Evolutionary conservation across 2,329 filamentous ascomycete genomes (phyloP), one percentile per base, ranked within the genome.

Genomic region (Diaporthe vexans): DNA sequence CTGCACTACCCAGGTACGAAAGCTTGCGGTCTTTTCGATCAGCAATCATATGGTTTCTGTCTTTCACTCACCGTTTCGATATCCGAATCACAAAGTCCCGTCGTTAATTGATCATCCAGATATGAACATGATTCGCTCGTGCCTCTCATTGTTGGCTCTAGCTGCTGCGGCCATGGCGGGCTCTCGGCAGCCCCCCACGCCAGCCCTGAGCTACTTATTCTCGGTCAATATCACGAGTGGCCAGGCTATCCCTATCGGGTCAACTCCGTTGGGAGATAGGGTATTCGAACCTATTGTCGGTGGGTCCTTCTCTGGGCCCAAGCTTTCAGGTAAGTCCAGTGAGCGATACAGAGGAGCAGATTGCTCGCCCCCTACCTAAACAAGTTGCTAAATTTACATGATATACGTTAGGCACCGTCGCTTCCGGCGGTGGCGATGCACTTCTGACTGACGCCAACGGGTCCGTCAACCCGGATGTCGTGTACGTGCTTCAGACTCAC

Each of bases 401-500:
- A 24, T 37, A 40, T 15, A 59, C 11, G 73, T 75, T 75, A 57
- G 82, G 81, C 51, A 82, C 78, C 0, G 76, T 83, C 15, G 51
- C 76, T 4, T 15, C 70, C 10, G 77, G 80, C 17, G 84, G 84
- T 19, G 79, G 82, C 9, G 83, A 85, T 78, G 83, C 80, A 81
- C 83, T 83, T 19, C 76, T 84, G 21, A 82, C 80, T 0, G 82
- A 84, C 74, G 76, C 75, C 24, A 80, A 81, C 26, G 82, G 83
- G 11, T 75, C 79, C 5, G 85, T 85, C 77, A 82, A 81, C 72
- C 83, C 84, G 0, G 81, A 85, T 57, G 83, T 82, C 19, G 78
- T 83, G 21, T 85, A 85, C 54, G 80, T 82, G n/a, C 77, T 85
- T 21, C 76, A 81, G n/a, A 85, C 84, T 0, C 70, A 78, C 24